phyloP scores from a whole-genome alignment of 2,329 filamentous ascomycete species.

The Geosmithia flava region DNA sequence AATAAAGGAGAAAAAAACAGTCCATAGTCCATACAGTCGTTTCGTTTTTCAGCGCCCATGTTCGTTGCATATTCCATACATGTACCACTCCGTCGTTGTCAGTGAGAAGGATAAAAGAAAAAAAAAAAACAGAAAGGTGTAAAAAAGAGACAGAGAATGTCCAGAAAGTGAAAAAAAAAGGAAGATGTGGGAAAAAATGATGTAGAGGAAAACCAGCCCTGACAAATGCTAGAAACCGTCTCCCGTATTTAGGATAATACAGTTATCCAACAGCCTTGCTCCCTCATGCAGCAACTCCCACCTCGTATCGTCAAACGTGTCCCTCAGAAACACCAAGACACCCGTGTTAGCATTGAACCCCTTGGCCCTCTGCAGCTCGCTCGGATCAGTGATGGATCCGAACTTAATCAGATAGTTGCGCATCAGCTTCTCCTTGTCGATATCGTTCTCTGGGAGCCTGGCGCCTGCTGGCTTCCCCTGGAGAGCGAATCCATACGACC shows the following conservation, averaged over 20 bases:
- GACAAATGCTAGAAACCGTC: conserved; percentile 8
- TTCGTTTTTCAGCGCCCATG: too few species aligned
- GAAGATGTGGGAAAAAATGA: neutral
- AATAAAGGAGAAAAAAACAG: too few species aligned
- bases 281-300: conserved; percentile 93
- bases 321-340: conserved; percentile 67
- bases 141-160: too few species aligned
- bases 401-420: conserved; percentile 62
- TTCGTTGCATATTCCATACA: too few species aligned
- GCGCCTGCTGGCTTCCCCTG: conserved; percentile 59
- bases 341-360: conserved; percentile 78
- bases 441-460: conserved; percentile 40
- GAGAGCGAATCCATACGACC: conserved; percentile 86
- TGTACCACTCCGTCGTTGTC: too few species aligned
- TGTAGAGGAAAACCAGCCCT: too few species aligned
- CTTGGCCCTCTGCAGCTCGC: conserved; percentile 59
- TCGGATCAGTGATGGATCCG: conserved; percentile 59
- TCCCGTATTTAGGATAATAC: conserved; percentile 40
- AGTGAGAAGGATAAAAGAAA: too few species aligned
- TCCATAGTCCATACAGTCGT: too few species aligned
- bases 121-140: too few species aligned
- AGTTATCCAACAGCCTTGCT: conserved; percentile 66
- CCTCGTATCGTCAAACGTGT: conserved; percentile 68
- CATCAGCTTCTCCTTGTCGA: conserved; percentile 68
- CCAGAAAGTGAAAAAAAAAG: neutral